Conservation (phyloP, 129 eudicot genomes). For the Gnaphalium uliginosum region DNA sequence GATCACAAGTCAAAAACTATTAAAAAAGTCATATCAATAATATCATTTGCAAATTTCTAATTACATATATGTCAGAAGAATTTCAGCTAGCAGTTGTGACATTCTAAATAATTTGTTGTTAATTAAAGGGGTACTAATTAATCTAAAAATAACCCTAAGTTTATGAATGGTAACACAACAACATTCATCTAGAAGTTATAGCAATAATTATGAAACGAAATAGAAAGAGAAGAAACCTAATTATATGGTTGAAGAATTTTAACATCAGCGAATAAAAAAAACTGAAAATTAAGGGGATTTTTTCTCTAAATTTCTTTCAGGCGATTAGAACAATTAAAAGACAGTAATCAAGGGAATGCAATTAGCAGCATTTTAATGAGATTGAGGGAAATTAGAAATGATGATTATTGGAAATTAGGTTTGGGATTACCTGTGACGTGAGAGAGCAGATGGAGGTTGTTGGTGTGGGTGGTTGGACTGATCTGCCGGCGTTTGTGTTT, state of each 20-base stretch:
- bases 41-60: too few species aligned
- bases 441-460: slow-evolving; percentile 1
- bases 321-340: neutral
- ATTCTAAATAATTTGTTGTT: neutral
- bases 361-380: neutral
- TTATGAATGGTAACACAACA: neutral
- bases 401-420: neutral
- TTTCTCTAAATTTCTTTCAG: neutral
- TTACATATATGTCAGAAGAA: too few species aligned
- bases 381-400: neutral
- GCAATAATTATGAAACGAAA: neutral
- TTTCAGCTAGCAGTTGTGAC: too few species aligned
- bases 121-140: neutral
- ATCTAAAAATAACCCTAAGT: neutral
- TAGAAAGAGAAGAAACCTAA: neutral
- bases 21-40: too few species aligned
- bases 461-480: neutral
- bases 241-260: neutral
- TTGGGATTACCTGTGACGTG: slow-evolving; percentile 8
- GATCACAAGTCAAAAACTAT: neutral
- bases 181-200: neutral
- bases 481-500: neutral
- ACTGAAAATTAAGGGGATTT: neutral
- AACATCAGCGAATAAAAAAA: neutral
- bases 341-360: neutral